Base-by-base conservation (phyloP, 805 yeast species). In the Suhomyces sp. region DNA sequence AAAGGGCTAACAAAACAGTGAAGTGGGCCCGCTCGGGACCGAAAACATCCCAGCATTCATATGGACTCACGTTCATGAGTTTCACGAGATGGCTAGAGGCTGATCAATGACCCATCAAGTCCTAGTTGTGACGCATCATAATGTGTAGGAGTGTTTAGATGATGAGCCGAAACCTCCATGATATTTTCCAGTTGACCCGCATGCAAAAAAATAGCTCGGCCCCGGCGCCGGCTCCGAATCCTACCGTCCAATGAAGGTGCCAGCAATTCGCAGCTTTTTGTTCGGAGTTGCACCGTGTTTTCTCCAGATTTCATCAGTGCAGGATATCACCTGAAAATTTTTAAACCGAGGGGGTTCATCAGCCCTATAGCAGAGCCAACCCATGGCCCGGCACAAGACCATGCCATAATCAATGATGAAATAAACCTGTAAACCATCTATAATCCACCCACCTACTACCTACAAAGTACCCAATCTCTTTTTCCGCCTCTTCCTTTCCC, bases 201-300 rank as follows among this genome's bases (percentile, higher is more conserved):
- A n/a, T 31, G n/a, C 25, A 24, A 31, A 31, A 29, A 31, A n/a
- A 31, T 19, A 19, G 22, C 3, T 19, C 41, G 41, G 44, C 3
- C 12, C 60, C 62, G 39, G 19, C 41, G 50, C 57, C 67, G 68
- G 66, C 41, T 43, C 67, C 67, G 67, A 58, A 45, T 10, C n/a
- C 2, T 1, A 2, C 3, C 41, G 40, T 53, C 67, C 68, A 64
- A 63, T 64, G 19, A 45, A 10, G n/a, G 25, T 35, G 31, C 51
- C 52, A 51, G 41, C 19, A 48, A 53, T 51, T 53, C 41, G 55
- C 48, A 53, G 57, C 56, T n/a, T n/a, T n/a, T n/a, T 20, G 52
- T 39, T 62, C 68, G 66, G 66, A 60, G 58, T 56, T 57, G 47
- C 19, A 46, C 48, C 41, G 48, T 27, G 43, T 43, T 47, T 47